Evolutionary conservation across 805 yeast species (phyloP).

Genomic region (Limtongia smithiae): DNA sequence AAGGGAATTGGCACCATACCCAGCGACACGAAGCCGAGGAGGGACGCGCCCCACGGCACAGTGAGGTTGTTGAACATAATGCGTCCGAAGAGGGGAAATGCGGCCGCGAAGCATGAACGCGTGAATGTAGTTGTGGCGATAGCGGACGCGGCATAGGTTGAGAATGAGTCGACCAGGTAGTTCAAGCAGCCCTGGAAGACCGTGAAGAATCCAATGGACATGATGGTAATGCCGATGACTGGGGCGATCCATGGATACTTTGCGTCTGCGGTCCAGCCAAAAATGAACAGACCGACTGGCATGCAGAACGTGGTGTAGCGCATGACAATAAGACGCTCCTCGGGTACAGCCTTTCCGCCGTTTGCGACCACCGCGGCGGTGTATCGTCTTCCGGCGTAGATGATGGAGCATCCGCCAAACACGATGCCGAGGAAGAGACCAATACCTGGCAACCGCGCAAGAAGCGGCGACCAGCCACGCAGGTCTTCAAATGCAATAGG

Average conservation of each 20-base stretch:
- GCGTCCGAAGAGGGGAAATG: constrained; percentile 50
- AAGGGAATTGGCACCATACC: constrained; percentile 56
- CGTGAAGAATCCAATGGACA: constrained; percentile 41
- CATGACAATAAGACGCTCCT: constrained; percentile 36
- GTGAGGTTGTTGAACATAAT: constrained; percentile 49
- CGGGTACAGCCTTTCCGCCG: constrained; percentile 21
- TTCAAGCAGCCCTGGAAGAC: constrained; percentile 44
- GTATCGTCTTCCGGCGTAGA: constrained; percentile 15
- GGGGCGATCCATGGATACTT: constrained; percentile 59
- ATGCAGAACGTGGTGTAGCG: constrained; percentile 50
- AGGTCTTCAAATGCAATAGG: constrained; percentile 38
- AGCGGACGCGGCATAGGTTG: constrained; percentile 62
- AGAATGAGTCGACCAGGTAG: constrained; percentile 43
- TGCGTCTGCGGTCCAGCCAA: constrained; percentile 66
- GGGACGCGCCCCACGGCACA: constrained; percentile 53
- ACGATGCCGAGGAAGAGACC: constrained; percentile 37
- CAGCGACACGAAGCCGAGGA: constrained; percentile 51
- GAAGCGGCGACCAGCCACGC: constrained; percentile 15
- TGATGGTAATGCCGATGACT: constrained; percentile 56
- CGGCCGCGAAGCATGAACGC: constrained; percentile 55
- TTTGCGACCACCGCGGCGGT: constrained; percentile 6
- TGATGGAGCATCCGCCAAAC: constrained; percentile 33
- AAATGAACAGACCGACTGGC: constrained; percentile 63
- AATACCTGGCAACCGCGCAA: constrained; percentile 23
- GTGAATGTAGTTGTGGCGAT: constrained; percentile 46